A percentile compares a stretch with the other conserved stretches of the same genome.
phyloP scores from a whole-genome alignment of 208 protist species.

The Crithidia brevicula region DNA sequence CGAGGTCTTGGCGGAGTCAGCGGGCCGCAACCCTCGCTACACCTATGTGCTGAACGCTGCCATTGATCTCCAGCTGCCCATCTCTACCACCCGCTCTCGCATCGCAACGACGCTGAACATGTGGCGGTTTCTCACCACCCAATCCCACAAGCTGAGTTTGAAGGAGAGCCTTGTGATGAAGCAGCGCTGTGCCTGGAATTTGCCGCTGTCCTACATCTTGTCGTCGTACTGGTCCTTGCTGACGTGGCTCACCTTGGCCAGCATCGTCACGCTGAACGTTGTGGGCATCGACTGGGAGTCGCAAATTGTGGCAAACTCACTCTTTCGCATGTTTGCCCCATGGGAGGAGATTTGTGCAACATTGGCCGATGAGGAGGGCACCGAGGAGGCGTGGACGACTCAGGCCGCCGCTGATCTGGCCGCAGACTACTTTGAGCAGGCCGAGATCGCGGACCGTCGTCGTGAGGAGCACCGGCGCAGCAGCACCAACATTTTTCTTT shows the following conservation, averaged over 20 bases:
- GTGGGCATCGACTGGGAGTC: constrained; percentile 87
- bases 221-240: constrained; percentile 91
- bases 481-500: constrained; percentile 66
- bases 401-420: constrained; percentile 56
- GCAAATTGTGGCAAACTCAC: constrained; percentile 79
- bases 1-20: constrained; percentile 86
- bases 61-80: constrained; percentile 89
- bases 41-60: constrained; percentile 90
- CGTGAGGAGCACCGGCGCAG: constrained; percentile 32
- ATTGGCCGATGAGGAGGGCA: constrained; percentile 3
- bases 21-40: constrained; percentile 87
- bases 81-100: constrained; percentile 85
- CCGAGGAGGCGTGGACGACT: constrained; percentile 43
- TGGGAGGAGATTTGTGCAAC: constrained; percentile 62
- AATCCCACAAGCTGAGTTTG: constrained; percentile 81
- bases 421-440: constrained; percentile 67
- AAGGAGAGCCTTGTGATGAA: constrained; percentile 79
- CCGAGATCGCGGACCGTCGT: constrained; percentile 41
- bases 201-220: constrained; percentile 85
- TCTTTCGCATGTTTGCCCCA: constrained; percentile 80
- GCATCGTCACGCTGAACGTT: constrained; percentile 74
- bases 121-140: constrained; percentile 87
- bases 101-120: constrained; percentile 90
- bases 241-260: constrained; percentile 64
- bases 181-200: constrained; percentile 80